Evolutionary conservation across 2,329 filamentous ascomycete species (phyloP), one percentile per base, ranked within the genome.

Genomic region (Chlorencoelia australis): DNA sequence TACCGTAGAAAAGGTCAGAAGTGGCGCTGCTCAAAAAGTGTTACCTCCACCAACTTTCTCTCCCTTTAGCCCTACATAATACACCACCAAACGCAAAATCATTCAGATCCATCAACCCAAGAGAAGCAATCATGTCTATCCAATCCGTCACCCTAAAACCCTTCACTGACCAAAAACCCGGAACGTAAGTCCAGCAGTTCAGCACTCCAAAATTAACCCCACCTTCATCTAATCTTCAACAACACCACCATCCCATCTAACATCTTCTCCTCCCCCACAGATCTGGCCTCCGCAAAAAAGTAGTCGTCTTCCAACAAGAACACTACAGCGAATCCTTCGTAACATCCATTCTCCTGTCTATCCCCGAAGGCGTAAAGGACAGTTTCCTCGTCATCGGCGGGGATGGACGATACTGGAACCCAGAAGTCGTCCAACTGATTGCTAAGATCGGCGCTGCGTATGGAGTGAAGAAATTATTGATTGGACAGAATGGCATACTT

Each of bases 281-380:
- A 52, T 98, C 91, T 50, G 91, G 91, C 63, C 86, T 98, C 63
- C 87, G 91, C 48, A 98, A 98, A 69, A 96, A 94, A 77, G 91
- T 96, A 67, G 87, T 85, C 57, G 84, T 94, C 60, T 98, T 98
- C 72, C 86, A 98, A 64, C 72, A 95, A 65, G 71, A 79, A 42
- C 75, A 98, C 67, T 98, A 98, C 73, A 88, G 85, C 64, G 91
- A 98, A 67, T 79, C 89, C 35, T 98, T 98, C 62, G 75, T 98
- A 51, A 73, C 89, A 48, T 89, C 86, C 63, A 94, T 95, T 59
- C 75, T 98, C 50, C 77, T 94, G 44, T 94, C 91, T 35, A 98
- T 98, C 54, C 91, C 91, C 20, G 91, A 98, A 64, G 91, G 91
- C 45, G 88, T 71, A 37, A 68, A 95, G 57, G 88, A 78, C 18